Percentiles rank a stretch among this genome's conserved stretches.
These are phyloP conservation scores for Imleria badia DNA, from an alignment of 768 basidiomycete species.

Conservation along the genomic window DNA sequence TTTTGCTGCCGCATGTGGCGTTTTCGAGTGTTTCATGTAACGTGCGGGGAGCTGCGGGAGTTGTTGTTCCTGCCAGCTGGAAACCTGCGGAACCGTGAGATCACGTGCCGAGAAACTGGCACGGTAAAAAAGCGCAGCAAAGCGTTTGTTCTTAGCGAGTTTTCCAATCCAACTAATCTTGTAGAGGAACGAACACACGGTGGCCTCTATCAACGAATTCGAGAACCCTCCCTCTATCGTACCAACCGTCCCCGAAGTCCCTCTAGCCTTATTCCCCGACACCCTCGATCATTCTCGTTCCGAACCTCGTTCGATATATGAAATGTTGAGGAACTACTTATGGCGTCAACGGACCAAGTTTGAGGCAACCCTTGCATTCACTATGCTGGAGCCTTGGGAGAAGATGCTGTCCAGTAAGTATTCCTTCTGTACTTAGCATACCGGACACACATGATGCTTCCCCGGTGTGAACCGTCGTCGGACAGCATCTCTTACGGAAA, in stretches of 20 bases:
- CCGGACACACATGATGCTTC: background rate
- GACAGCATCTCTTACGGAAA: conserved; percentile 5
- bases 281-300: background rate
- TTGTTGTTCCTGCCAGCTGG: no score
- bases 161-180: background rate
- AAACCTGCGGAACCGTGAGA: background rate
- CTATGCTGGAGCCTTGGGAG: conserved; percentile 73
- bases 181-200: background rate
- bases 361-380: conserved; percentile 59
- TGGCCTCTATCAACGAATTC: background rate
- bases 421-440: conserved; percentile 6
- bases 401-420: conserved; percentile 55
- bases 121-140: conserved; percentile 1
- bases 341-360: conserved; percentile 34
- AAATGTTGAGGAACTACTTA: conserved; percentile 32
- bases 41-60: no score
- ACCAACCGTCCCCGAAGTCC: background rate
- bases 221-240: background rate
- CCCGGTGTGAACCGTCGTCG: background rate
- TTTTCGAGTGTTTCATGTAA: no score
- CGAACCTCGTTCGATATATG: conserved; percentile 14
- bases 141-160: conserved; percentile 1
- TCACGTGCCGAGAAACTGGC: conserved; percentile 27
- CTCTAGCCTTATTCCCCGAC: background rate
- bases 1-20: no score